Base-by-base conservation (phyloP, 805 yeast species). In the Metschnikowia borealis region DNA sequence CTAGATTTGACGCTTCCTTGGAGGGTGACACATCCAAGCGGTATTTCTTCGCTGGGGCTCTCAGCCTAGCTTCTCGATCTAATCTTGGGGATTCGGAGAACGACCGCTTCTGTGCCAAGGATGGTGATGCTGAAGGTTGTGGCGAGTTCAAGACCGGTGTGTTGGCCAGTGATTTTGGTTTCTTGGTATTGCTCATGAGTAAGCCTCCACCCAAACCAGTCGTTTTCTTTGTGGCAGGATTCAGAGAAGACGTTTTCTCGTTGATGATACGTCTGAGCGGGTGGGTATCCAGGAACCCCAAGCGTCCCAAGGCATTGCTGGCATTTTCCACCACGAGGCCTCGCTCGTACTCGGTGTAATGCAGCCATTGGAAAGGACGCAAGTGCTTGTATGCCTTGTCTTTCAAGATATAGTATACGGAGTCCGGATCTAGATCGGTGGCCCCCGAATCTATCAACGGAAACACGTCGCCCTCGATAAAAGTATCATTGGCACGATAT, bases 251-350 rank as follows among this genome's bases (percentile, higher is more conserved):
- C 10, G 31, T 35, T 18, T 46, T 46, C 14, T 56, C 60, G 13
- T 53, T 54, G 20, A 73, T 62, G 50, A 68, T 70, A 49, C 59
- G 67, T 37, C 78, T 57, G 46, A 73, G 60, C 6, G 78, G 77
- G 53, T 73, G 77, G 8, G 77, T 70, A 37, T 69, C 75, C 61
- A 68, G 70, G 50, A 61, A 73, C 20, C 77, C 78, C 38, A 71
- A 57, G 38, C 78, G 54, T 21, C 73, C 71, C 53, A 73, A 65
- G 5, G 77, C 75, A 42, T 65, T 62, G 53, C 70, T 62, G 46
- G 67, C 61, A 55, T 71, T 73, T 39, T 64, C 59, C 21, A 68
- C 52, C 21, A 73, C 62, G 47, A 68, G 55, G 8, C 51, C 52
- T 37, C 75, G 61, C 52, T 72, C 75, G 38, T 57, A 58, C 8